Base-by-base conservation (phyloP, 2,329 filamentous ascomycete species). In the Ophiocordyceps polyrhachis-furcata region DNA sequence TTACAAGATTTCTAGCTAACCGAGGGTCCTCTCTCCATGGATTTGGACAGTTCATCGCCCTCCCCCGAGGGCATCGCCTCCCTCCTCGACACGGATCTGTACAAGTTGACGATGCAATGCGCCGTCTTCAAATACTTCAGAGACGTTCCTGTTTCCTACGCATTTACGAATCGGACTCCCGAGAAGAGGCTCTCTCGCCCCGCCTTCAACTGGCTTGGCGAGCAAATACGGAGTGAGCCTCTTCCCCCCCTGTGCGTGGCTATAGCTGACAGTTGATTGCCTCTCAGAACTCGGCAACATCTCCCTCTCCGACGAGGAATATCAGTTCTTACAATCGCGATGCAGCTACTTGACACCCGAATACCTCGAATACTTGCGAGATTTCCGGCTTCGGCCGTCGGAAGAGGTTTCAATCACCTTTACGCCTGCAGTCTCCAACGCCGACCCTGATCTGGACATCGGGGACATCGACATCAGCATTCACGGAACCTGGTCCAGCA, bases 21-120 rank as follows among this genome's bases (percentile, higher is more conserved):
- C 25, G 8, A 28, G 9, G 9, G 2, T 28, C 9, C 25, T 28
- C 25, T 11, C 9, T 2, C 25, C 49, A 80, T 81, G 76, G 74
- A 76, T 51, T 80, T 80, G 62, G 77, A 79, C 60, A 75, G 71
- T 64, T 73, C 74, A 29, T 76, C 74, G 46, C 73, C 74, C 46
- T 79, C 73, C 49, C 79, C 82, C 5, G 82, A 84, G 64, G 84
- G 83, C 44, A 76, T 89, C 57, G 83, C 79, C 56, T 89, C 83
- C 56, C 81, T 91, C 57, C 70, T 91, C 45, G 84, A 91, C 57
- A 89, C 83, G 15, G 76, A 81, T 53, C 58, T 98, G 49, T 98
- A 95, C 74, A 98, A 98, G 65, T 66, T 98, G 63, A 98, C 91
- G 19, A 98, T 98, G 91, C 91, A 98, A 80, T 94, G 84, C 59